phyloP scores from a whole-genome alignment of 129 eudicot species.

The Flaveria trinervia region DNA sequence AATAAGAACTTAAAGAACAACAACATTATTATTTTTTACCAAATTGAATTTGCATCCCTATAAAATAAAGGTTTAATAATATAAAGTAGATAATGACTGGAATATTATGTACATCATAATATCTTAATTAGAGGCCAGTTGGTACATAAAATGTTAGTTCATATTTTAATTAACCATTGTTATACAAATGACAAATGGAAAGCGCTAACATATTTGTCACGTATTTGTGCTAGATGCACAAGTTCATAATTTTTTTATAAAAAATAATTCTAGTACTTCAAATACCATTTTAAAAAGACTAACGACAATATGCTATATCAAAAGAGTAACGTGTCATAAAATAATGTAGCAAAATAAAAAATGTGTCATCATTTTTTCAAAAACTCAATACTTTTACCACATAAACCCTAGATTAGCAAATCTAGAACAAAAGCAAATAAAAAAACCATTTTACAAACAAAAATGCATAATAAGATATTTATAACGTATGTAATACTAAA shows the following conservation, averaged over 20 bases:
- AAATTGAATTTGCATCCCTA: too few species aligned
- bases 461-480: neutral
- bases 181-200: neutral
- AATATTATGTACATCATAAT: neutral
- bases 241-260: neutral
- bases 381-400: too few species aligned
- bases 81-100: neutral
- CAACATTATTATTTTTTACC: too few species aligned
- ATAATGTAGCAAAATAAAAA: neutral
- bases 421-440: neutral
- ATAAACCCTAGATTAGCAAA: neutral
- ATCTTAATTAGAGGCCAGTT: neutral
- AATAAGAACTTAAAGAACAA: too few species aligned
- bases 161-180: neutral
- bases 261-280: neutral
- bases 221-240: neutral
- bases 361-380: too few species aligned
- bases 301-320: neutral
- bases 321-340: neutral
- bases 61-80: neutral
- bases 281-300: neutral
- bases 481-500: neutral
- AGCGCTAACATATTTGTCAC: neutral
- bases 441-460: neutral
- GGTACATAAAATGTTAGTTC: neutral